A percentile compares a stretch with the other conserved stretches of the same genome.
phyloP scores from a whole-genome alignment of 345 rosid genomes.

The Adansonia digitata region DNA sequence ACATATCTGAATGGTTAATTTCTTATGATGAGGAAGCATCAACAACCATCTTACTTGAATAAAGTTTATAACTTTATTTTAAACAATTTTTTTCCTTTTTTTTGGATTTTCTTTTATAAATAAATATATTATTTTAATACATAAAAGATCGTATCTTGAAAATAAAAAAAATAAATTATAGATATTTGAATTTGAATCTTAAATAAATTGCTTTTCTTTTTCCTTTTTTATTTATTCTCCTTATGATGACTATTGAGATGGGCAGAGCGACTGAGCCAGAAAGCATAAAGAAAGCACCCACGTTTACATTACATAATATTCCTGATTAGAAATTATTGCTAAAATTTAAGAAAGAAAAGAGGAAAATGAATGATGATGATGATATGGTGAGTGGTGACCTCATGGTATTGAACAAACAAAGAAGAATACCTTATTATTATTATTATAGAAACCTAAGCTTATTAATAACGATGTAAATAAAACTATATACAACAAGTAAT shows the following conservation, averaged over 20 bases:
- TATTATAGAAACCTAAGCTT: not conserved
- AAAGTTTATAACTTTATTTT: not conserved
- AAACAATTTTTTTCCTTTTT: not conserved
- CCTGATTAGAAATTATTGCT: not conserved
- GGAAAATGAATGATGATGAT: not conserved
- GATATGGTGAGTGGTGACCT: not conserved
- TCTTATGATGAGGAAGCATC: constrained; percentile 19
- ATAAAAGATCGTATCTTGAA: no score
- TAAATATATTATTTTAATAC: no score
- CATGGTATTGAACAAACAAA: not conserved
- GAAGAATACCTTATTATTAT: not conserved
- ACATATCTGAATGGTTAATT: constrained; percentile 9
- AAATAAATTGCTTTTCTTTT: no score
- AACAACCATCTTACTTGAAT: not conserved
- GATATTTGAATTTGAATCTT: no score
- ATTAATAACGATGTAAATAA: no score
- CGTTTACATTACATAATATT: not conserved
- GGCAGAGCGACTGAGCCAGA: no score
- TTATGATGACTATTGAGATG: no score
- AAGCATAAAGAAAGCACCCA: not conserved
- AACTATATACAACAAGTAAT: no score
- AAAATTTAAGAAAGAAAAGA: not conserved
- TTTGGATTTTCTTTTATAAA: no score
- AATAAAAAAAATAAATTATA: no score
- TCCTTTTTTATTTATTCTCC: no score